Percentiles rank a stretch among this genome's conserved stretches.
These are phyloP conservation scores for Dothistroma pini DNA, from an alignment of 2,329 filamentous ascomycete species.

Conservation along the genomic window DNA sequence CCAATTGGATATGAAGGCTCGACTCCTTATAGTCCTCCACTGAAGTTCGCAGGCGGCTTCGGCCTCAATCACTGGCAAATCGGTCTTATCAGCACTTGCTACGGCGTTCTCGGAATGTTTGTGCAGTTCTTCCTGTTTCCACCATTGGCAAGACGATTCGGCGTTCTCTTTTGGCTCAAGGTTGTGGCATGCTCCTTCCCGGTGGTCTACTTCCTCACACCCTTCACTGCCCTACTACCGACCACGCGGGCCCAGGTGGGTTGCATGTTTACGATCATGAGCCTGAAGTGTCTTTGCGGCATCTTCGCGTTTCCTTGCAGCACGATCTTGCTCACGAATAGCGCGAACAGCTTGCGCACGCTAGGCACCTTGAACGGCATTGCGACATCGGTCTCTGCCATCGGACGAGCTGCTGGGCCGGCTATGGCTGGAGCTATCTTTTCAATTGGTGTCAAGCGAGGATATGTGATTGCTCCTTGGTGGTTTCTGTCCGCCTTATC, in stretches of 20 bases:
- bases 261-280: constrained; percentile 63
- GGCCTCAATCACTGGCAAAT: constrained; percentile 70
- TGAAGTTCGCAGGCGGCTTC: constrained; percentile 80
- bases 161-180: constrained; percentile 70
- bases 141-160: constrained; percentile 65
- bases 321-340: constrained; percentile 89
- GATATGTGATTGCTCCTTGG: constrained; percentile 76
- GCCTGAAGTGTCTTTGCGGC: constrained; percentile 68
- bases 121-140: constrained; percentile 88
- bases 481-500: constrained; percentile 69
- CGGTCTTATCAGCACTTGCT: constrained; percentile 79
- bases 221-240: constrained; percentile 68
- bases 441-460: constrained; percentile 68
- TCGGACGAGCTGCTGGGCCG: constrained; percentile 77
- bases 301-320: constrained; percentile 87
- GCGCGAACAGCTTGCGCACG: constrained; percentile 67
- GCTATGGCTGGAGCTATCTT: constrained; percentile 70
- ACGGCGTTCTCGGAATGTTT: constrained; percentile 73
- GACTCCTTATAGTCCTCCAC: constrained; percentile 50
- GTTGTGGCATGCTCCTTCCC: constrained; percentile 66
- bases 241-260: constrained; percentile 52
- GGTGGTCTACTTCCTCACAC: constrained; percentile 73
- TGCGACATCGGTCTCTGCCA: constrained; percentile 74
- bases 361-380: constrained; percentile 89
- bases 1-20: constrained; percentile 37